Evolutionary conservation across 169 alveolate species (phyloP), one percentile per base, ranked within the genome.

Genomic region (Toxoplasma gondii): DNA sequence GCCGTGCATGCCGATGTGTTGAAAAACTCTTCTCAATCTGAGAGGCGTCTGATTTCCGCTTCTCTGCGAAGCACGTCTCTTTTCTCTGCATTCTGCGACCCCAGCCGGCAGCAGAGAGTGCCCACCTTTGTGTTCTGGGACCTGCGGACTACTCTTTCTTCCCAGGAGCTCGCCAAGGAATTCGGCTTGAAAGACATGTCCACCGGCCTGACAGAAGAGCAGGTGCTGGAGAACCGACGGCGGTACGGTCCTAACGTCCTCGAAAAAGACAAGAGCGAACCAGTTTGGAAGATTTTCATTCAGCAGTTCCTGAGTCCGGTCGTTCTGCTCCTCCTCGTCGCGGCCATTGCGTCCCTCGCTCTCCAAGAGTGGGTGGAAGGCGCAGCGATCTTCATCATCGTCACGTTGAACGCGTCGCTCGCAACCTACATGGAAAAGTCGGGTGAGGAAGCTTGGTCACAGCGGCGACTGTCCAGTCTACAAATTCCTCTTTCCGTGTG

Each of bases 361-460:
- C 96, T 98, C 69, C 97, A 97, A 49, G 98, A 97, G 95, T 91
- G 96, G 96, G 98, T 98, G n/a, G 99, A 98, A 84, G 99, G 99
- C 78, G 94, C 96, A 41, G 98, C 98, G 64, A 98, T 98, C 74
- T 93, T 98, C 70, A 92, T 97, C 94, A 98, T 98, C 69, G 98
- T 98, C 92, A 96, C 97, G 88, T 93, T 98, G 70, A 98, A 98
- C 93, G 98, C 99, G 36, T 96, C 97, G 81, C 96, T 98, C 94
- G 99, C 99, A 29, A 97, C 99, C 0, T 97, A 98, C 95, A 98
- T 98, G 99, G 99, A 98, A 91, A 96, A 96, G 87, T 97, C 98
- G 53, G 95, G 95, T 93, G 53, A 54, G 91, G 38, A 34, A 22
- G n/a, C n/a, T 34, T 83, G 12, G 49, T 38, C 49, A 78, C 4